Percentiles rank a stretch among this genome's conserved stretches.
These are phyloP conservation scores for Colletotrichum truncatum DNA, from an alignment of 2,329 filamentous ascomycete species.

Conservation along the genomic window DNA sequence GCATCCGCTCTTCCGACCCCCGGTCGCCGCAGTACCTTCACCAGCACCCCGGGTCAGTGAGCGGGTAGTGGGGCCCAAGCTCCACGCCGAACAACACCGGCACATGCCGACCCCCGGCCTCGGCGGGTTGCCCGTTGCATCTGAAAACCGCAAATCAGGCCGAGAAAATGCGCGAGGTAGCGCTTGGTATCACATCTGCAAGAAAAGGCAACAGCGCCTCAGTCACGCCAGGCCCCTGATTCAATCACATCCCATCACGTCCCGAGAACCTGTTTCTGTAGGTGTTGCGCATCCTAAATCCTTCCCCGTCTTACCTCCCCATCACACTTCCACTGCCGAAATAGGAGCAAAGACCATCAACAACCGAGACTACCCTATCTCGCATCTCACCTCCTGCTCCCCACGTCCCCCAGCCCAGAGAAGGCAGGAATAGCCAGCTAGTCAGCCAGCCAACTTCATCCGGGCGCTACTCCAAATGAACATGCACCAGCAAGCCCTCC, in stretches of 20 bases:
- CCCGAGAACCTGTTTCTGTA: not conserved
- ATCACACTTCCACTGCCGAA: not conserved
- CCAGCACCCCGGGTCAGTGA: not conserved
- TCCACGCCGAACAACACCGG: constrained; percentile 15
- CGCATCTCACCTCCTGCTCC: not conserved
- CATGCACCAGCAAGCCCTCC: not conserved
- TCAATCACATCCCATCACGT: constrained; percentile 4
- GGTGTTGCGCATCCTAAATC: too few species aligned
- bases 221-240: not conserved
- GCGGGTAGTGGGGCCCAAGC: not conserved
- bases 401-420: not conserved
- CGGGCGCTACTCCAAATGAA: not conserved
- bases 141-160: not conserved
- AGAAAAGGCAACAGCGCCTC: not conserved
- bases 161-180: too few species aligned
- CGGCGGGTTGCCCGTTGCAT: not conserved
- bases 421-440: not conserved
- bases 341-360: not conserved
- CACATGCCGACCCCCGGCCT: not conserved
- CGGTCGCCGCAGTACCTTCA: not conserved
- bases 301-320: not conserved
- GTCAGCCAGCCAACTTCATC: not conserved
- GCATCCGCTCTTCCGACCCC: not conserved
- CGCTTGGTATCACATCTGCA: too few species aligned
- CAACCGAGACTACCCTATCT: constrained; percentile 28